Base-by-base conservation (phyloP, 2,329 filamentous ascomycete genomes). In the Chaetomiaceae sp. region DNA sequence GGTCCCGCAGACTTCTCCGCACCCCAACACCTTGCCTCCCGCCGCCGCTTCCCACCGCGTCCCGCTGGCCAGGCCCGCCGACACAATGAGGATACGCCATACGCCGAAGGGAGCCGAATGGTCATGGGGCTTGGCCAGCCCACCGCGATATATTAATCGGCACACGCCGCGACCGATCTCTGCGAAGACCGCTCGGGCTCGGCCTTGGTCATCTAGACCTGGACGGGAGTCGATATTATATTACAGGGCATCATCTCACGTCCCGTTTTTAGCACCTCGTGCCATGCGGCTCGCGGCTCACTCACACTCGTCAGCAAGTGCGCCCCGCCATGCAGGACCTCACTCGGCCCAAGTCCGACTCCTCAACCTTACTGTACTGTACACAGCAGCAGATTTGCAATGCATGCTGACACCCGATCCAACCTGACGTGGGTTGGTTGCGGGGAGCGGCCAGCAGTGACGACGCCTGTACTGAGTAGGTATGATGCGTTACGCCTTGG, bases 71-170 rank as follows among this genome's bases (percentile, higher is more conserved):
- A 30, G 6, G 29, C 29, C 4, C 4, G 11, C 29, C 6, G 10
- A n/a, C 11, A 30, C 29, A n/a, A n/a, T n/a, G n/a, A n/a, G n/a
- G 29, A 30, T 30, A n/a, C 29, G 22, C 6, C 5, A 24, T 24
- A 24, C 22, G 9, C 29, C 24, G 17, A 24, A 30, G 44, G 20
- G 14, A 45, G 22, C 48, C 38, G 44, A 44, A 27, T 34, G 38
- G 47, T 54, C 51, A 54, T 51, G 51, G 49, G 51, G 48, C 47
- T 44, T 29, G n/a, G 3, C n/a, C 12, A 45, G 30, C 38, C 45
- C 41, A 43, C 38, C 6, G 9, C 17, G 27, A 46, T 42, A 51
- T 52, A 54, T 54, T 52, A 54, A 52, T 48, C 51, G 44, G 24
- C 47, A 48, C 49, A 51, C 38, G 42, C 42, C 38, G 41, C 29